These are phyloP conservation scores for Xylaria sp. DNA, from an alignment of 495 filamentous ascomycete species.

Conservation along the genomic window DNA sequence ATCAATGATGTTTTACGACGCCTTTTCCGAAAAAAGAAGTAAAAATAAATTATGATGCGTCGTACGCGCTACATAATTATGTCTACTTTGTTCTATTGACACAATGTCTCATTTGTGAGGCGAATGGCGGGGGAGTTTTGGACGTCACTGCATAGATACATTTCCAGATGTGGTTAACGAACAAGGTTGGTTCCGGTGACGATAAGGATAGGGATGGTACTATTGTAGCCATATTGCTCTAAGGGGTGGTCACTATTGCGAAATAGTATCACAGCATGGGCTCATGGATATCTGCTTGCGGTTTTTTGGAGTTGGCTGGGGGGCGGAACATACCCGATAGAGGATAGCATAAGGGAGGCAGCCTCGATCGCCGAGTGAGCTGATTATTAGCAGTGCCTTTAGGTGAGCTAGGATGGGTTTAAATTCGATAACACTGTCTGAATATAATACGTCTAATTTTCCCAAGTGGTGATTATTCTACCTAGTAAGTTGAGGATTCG, in stretches of 20 bases:
- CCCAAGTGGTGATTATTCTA: background rate
- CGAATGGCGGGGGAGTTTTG: conserved; percentile 7
- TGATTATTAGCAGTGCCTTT: background rate
- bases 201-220: background rate
- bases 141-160: conserved; percentile 14
- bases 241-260: background rate
- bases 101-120: background rate
- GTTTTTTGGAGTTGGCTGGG: background rate
- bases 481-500: background rate
- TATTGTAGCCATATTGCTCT: background rate
- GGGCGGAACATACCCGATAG: conserved; percentile 26
- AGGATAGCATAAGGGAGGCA: conserved; percentile 16
- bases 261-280: conserved; percentile 2
- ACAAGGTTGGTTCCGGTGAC: background rate
- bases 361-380: background rate
- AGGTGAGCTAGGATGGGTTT: background rate
- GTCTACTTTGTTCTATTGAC: conserved; percentile 5
- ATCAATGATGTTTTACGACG: background rate
- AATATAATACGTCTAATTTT: background rate
- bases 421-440: background rate
- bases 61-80: background rate
- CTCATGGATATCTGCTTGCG: conserved; percentile 7
- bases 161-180: background rate
- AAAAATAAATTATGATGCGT: no score
- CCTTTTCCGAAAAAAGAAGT: background rate